phyloP scores from a whole-genome alignment of 2,329 filamentous ascomycete genomes.

The Botryotinia narcissicola region DNA sequence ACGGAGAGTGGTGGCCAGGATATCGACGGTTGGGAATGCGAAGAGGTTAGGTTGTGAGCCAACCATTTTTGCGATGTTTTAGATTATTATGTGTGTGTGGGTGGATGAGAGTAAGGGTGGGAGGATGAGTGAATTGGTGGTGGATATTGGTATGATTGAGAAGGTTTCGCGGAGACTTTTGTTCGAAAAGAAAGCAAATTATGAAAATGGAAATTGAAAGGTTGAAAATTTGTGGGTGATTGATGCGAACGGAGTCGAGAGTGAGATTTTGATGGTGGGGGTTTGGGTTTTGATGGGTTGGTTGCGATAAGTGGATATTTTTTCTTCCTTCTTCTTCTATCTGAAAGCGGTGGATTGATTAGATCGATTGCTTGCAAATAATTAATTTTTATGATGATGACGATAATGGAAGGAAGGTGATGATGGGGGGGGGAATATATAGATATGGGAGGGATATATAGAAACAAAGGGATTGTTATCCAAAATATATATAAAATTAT shows the following conservation, averaged over 20 bases:
- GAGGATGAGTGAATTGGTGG: background rate
- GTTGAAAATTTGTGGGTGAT: slow-evolving; percentile 10
- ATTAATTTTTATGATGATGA: background rate
- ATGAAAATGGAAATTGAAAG: background rate
- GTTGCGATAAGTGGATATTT: slow-evolving; percentile 7
- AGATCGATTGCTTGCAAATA: background rate
- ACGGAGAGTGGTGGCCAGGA: slow-evolving; percentile 75
- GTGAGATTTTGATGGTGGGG: slow-evolving; percentile 11
- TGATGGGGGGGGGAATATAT: background rate
- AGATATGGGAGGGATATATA: background rate
- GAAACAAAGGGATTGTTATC: background rate
- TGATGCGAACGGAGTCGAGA: slow-evolving; percentile 1
- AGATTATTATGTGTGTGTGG: background rate
- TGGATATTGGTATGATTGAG: background rate
- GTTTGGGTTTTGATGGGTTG: background rate
- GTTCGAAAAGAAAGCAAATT: background rate
- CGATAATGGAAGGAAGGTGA: background rate
- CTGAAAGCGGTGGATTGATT: slow-evolving; percentile 6
- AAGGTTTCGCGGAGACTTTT: background rate
- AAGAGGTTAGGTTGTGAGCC: slow-evolving; percentile 63
- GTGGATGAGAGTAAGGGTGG: background rate
- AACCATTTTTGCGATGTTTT: slow-evolving; percentile 22
- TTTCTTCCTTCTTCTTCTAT: background rate
- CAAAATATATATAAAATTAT: background rate
- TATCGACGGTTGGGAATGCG: slow-evolving; percentile 67